A percentile compares a stretch with the other conserved stretches of the same genome.
These are phyloP conservation scores for Tuber aestivum DNA, from an alignment of 495 filamentous ascomycete species.

Conservation along the genomic window DNA sequence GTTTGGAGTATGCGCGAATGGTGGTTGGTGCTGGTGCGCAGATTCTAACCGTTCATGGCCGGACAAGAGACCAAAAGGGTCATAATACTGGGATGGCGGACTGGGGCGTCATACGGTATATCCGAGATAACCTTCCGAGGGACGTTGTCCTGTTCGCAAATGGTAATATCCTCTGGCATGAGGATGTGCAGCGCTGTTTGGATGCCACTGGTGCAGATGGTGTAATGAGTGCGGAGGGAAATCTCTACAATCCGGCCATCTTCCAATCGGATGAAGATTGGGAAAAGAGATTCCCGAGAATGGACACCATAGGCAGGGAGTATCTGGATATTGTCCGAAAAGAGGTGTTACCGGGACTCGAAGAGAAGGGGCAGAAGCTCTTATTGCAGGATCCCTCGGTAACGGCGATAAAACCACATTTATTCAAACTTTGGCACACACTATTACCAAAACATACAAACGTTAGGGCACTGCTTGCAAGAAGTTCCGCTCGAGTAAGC, in stretches of 20 bases:
- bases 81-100: slow-evolving; percentile 92
- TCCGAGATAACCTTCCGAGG: slow-evolving; percentile 73
- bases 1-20: slow-evolving; percentile 81
- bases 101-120: slow-evolving; percentile 74
- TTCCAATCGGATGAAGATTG: slow-evolving; percentile 82
- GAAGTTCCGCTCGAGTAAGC: slow-evolving; percentile 56
- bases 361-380: slow-evolving; percentile 47
- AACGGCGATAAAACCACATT: slow-evolving; percentile 78
- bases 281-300: slow-evolving; percentile 82
- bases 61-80: slow-evolving; percentile 85
- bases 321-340: slow-evolving; percentile 85
- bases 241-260: slow-evolving; percentile 81
- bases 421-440: slow-evolving; percentile 84
- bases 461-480: slow-evolving; percentile 74
- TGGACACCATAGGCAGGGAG: slow-evolving; percentile 78
- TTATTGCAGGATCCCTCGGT: slow-evolving; percentile 61
- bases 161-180: slow-evolving; percentile 80
- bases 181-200: slow-evolving; percentile 73
- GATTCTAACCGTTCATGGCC: slow-evolving; percentile 86
- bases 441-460: slow-evolving; percentile 70
- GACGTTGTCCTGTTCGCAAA: slow-evolving; percentile 96
- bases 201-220: slow-evolving; percentile 82
- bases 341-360: slow-evolving; percentile 55
- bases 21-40: slow-evolving; percentile 84
- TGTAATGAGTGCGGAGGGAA: slow-evolving; percentile 93